Evolutionary conservation across 2,329 filamentous ascomycete genomes (phyloP).

Genomic region (Hypocreales sp.): DNA sequence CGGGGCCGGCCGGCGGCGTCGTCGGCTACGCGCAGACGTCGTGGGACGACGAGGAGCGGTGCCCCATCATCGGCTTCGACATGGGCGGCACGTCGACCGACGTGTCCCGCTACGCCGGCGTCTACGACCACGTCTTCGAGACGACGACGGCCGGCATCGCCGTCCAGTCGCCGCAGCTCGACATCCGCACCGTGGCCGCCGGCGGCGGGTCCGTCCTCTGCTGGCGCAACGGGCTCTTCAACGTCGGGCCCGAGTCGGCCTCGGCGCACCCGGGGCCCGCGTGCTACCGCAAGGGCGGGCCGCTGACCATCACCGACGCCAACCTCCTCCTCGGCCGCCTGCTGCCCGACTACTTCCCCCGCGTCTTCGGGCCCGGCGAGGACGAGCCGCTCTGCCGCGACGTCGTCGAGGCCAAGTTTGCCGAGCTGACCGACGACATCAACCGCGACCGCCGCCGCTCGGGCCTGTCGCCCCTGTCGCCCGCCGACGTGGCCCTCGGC

Average conservation of each 20-base stretch:
- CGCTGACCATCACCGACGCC: conserved; percentile 57
- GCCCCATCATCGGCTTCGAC: conserved; percentile 62
- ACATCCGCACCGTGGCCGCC: conserved; percentile 70
- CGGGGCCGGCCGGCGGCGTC: conserved; percentile 62
- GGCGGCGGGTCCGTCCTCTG: conserved; percentile 58
- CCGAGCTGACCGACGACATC: conserved; percentile 23
- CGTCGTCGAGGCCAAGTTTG: conserved; percentile 21
- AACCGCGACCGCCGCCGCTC: conserved; percentile 18
- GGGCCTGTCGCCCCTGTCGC: conserved; percentile 10
- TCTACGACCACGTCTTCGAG: conserved; percentile 40
- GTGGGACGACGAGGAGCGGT: conserved; percentile 51
- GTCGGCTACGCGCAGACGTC: conserved; percentile 62
- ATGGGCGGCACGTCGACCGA: conserved; percentile 61
- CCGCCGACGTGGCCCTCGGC: conserved; percentile 19
- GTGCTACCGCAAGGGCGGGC: conserved; percentile 58
- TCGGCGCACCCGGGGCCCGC: conserved; percentile 57
- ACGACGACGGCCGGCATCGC: conserved; percentile 66
- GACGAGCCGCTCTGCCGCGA: conserved; percentile 21
- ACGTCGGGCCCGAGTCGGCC: conserved; percentile 57
- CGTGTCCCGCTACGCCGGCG: conserved; percentile 48
- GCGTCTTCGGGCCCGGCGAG: conserved; percentile 27
- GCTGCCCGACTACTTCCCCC: conserved; percentile 50
- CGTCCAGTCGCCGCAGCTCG: conserved; percentile 64
- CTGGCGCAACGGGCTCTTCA: conserved; percentile 58
- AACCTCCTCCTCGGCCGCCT: conserved; percentile 51